Evolutionary conservation across 1,139 yeast species (phyloP).

Genomic region (Debaryomyces subglobosus): DNA sequence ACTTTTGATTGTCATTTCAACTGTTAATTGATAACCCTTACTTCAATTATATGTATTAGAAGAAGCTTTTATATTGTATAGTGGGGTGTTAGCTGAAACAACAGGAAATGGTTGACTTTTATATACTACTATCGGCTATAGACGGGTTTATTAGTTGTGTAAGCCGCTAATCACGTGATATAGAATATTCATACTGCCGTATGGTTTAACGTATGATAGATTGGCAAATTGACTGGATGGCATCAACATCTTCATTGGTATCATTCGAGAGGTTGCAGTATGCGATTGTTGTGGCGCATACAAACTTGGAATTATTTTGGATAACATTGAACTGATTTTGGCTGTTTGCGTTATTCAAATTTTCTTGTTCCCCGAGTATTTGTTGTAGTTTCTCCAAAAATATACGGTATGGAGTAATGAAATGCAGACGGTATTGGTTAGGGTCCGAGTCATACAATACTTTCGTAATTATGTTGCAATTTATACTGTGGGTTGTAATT

Average conservation of each 20-base stretch:
- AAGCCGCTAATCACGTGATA: neutral
- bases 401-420: slow-evolving; percentile 20
- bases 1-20: slow-evolving; percentile 28
- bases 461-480: neutral
- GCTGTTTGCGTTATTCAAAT: neutral
- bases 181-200: neutral
- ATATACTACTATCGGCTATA: slow-evolving; percentile 1
- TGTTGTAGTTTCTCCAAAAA: slow-evolving; percentile 15
- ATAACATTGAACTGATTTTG: slow-evolving; percentile 21
- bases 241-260: neutral
- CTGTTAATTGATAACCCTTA: neutral
- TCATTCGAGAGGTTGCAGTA: slow-evolving; percentile 1
- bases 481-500: slow-evolving; percentile 1
- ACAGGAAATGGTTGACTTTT: neutral
- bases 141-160: neutral
- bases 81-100: neutral
- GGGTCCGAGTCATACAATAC: slow-evolving; percentile 12
- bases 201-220: neutral
- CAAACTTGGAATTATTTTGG: slow-evolving; percentile 37
- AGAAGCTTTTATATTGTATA: neutral
- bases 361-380: neutral
- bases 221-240: slow-evolving; percentile 1
- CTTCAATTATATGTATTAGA: neutral
- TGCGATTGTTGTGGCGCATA: slow-evolving; percentile 30
- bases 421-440: slow-evolving; percentile 18